Conservation (phyloP, 257 asterid species). For the Salvia miltiorrhiza region DNA sequence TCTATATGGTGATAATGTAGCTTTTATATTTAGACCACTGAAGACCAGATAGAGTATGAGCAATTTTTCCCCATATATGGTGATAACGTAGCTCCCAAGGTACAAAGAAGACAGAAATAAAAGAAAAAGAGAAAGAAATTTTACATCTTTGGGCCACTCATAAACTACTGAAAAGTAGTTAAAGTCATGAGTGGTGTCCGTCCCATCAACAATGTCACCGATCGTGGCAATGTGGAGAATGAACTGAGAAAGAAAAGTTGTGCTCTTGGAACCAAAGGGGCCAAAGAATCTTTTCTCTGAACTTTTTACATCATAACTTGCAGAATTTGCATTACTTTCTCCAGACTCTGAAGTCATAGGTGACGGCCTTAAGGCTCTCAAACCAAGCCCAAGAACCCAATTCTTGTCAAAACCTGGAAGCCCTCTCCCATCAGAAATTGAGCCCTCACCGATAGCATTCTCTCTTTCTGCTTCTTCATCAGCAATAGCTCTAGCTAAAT, state of each 20-base stretch:
- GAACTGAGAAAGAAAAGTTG: slow-evolving; percentile 91
- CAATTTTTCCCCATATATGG: not conserved
- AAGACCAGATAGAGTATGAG: slow-evolving; percentile 16
- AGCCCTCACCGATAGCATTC: slow-evolving; percentile 49
- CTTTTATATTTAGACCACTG: slow-evolving; percentile 1
- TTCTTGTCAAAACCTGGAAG: slow-evolving; percentile 47
- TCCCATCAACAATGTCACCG: slow-evolving; percentile 98
- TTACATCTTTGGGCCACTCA: slow-evolving; percentile 99
- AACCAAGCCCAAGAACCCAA: slow-evolving; percentile 87
- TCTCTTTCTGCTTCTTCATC: slow-evolving; percentile 90
- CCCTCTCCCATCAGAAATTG: slow-evolving; percentile 57
- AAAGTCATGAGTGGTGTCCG: slow-evolving; percentile 98
- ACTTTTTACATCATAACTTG: slow-evolving; percentile 74
- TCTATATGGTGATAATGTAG: slow-evolving; percentile 6
- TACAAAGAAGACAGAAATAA: slow-evolving; percentile 6
- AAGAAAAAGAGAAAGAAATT: slow-evolving; percentile 26
- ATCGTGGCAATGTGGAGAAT: slow-evolving; percentile 95
- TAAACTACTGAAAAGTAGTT: slow-evolving; percentile 92
- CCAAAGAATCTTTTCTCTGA: slow-evolving; percentile 74
- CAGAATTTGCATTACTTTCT: slow-evolving; percentile 50
- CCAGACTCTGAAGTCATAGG: slow-evolving; percentile 42
- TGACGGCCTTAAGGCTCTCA: slow-evolving; percentile 58
- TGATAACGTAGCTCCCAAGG: slow-evolving; percentile 10
- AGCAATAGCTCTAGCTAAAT: slow-evolving; percentile 94
- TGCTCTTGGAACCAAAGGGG: slow-evolving; percentile 65